Evolutionary conservation across 1,284 basidiomycete species (phyloP).

Genomic region (Leccinum pachyderme): DNA sequence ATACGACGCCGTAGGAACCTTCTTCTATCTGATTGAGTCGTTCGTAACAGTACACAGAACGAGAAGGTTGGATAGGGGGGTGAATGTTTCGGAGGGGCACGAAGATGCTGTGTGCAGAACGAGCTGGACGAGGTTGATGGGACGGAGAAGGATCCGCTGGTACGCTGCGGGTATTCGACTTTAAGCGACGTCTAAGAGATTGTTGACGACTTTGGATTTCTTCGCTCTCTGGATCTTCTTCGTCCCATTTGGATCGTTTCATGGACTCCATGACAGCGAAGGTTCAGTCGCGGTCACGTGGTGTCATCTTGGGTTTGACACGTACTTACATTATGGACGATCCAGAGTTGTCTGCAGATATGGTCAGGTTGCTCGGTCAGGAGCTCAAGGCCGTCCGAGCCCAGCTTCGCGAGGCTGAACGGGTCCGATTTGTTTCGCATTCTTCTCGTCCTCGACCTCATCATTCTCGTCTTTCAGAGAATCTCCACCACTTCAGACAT

Average conservation of each 20-base stretch:
- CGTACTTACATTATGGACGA: not conserved
- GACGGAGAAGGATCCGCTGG: conserved; percentile 17
- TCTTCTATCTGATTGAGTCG: conserved; percentile 98
- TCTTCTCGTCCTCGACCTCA: not conserved
- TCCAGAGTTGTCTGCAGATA: conserved; percentile 23
- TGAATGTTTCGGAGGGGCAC: conserved; percentile 76
- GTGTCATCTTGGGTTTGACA: not conserved
- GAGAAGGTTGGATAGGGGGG: conserved; percentile 76
- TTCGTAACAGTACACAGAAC: conserved; percentile 92
- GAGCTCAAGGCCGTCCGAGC: conserved; percentile 25
- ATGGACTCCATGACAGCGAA: too few relatives aligned
- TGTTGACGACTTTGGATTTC: conserved; percentile 31
- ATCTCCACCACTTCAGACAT: not conserved
- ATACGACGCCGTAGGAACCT: conserved; percentile 97
- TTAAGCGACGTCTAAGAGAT: conserved; percentile 48
- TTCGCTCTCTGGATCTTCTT: conserved; percentile 43
- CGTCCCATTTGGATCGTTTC: conserved; percentile 75
- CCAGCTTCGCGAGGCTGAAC: conserved; percentile 23
- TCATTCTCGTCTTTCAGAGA: conserved; percentile 9
- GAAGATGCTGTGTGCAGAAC: conserved; percentile 52
- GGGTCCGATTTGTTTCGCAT: conserved; percentile 5
- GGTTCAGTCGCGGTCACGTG: conserved; percentile 14
- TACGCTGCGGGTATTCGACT: conserved; percentile 27
- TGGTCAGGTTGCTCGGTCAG: conserved; percentile 28
- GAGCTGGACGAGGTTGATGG: conserved; percentile 11